These are phyloP conservation scores for Pharus latifolius DNA, from an alignment of 176 grass and related monocot species.

Conservation along the genomic window DNA sequence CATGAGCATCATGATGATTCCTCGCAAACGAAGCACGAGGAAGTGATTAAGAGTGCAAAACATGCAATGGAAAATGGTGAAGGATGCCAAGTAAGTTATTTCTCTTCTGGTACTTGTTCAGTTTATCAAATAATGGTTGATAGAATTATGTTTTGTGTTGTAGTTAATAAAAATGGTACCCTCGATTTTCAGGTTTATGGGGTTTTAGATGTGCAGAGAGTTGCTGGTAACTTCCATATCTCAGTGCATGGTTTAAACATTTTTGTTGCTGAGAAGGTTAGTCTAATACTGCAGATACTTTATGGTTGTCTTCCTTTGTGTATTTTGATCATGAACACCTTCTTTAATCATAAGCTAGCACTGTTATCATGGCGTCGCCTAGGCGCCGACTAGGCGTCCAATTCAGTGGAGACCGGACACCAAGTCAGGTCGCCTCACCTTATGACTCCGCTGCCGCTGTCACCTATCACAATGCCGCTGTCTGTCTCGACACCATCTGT, in stretches of 20 bases:
- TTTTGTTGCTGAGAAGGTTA: conserved; percentile 98
- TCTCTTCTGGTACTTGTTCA: not conserved
- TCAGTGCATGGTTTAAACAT: conserved; percentile 98
- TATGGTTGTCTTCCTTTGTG: not conserved
- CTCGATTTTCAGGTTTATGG: conserved; percentile 74
- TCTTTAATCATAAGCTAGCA: not conserved
- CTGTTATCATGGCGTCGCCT: no score
- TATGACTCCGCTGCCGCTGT: no score
- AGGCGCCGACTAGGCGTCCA: no score
- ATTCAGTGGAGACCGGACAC: no score
- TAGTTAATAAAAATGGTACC: not conserved
- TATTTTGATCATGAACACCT: not conserved
- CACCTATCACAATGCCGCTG: no score
- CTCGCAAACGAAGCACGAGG: conserved; percentile 57
- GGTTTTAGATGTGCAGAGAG: conserved; percentile 89
- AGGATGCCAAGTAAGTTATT: conserved; percentile 76
- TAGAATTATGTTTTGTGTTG: not conserved
- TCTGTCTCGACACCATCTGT: no score
- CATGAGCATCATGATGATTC: conserved; percentile 60
- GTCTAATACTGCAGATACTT: conserved; percentile 18
- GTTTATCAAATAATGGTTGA: conserved; percentile 4
- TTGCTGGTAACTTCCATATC: conserved; percentile 98
- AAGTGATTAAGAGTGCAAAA: conserved; percentile 95
- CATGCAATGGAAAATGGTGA: conserved; percentile 80
- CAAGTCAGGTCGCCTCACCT: no score